Percentiles rank a stretch among this genome's conserved stretches.
phyloP scores from a whole-genome alignment of 1,139 yeast genomes.

The Arxiozyma heterogenica region DNA sequence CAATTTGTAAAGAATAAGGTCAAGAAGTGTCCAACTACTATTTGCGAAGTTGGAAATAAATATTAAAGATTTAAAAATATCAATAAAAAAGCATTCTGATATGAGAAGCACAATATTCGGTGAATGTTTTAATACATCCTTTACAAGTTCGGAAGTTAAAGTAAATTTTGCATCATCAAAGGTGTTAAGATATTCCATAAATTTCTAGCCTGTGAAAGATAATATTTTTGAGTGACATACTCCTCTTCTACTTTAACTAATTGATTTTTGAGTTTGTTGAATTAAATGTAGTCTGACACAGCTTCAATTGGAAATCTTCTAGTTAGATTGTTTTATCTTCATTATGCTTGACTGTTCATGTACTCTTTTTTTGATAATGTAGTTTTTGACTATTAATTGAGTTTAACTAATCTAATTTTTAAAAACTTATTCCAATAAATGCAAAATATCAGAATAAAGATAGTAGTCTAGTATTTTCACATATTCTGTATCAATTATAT shows the following conservation, averaged over 20 bases:
- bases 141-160: constrained; percentile 26
- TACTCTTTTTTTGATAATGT: background rate
- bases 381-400: background rate
- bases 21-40: constrained; percentile 56
- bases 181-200: constrained; percentile 33
- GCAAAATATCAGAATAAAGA: background rate
- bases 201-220: constrained; percentile 29
- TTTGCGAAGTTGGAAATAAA: constrained; percentile 64
- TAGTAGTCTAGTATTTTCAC: background rate
- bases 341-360: background rate
- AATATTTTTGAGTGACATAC: constrained; percentile 36
- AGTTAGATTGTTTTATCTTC: background rate
- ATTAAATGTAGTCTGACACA: no score
- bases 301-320: background rate
- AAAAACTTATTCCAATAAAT: background rate
- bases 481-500: background rate
- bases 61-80: constrained; percentile 44
- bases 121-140: constrained; percentile 15
- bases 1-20: constrained; percentile 40
- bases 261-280: constrained; percentile 21
- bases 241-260: constrained; percentile 30
- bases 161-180: constrained; percentile 30
- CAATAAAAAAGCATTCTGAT: constrained; percentile 48
- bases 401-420: background rate
- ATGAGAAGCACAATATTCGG: constrained; percentile 46